Percentiles rank a stretch among this genome's conserved stretches.
Conservation (phyloP, 73 alveolate species). For the Paramecium primaurelia region DNA sequence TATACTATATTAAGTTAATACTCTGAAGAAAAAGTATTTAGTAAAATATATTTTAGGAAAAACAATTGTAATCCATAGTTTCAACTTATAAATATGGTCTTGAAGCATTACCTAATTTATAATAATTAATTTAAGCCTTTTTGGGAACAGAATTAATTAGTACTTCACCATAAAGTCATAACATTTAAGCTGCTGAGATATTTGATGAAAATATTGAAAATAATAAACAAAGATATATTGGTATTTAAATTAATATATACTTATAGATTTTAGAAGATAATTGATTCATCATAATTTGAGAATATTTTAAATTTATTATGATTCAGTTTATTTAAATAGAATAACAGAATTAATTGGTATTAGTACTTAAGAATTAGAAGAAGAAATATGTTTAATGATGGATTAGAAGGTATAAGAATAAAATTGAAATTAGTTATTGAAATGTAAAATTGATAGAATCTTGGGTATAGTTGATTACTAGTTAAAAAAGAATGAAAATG, state of each 20-base stretch:
- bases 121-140: constrained; percentile 63
- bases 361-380: constrained; percentile 26
- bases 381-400: constrained; percentile 48
- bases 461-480: constrained; percentile 25
- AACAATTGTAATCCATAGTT: neutral
- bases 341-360: constrained; percentile 66
- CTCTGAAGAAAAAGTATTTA: constrained; percentile 62
- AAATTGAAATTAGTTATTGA: neutral
- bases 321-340: constrained; percentile 74
- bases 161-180: neutral
- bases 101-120: constrained; percentile 63
- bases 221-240: neutral
- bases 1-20: constrained; percentile 69
- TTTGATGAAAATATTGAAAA: constrained; percentile 15
- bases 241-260: neutral
- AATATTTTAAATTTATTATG: constrained; percentile 79
- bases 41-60: neutral
- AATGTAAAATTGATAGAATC: constrained; percentile 54
- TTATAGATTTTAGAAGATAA: constrained; percentile 75
- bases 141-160: constrained; percentile 50
- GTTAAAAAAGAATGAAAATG: constrained; percentile 51
- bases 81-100: constrained; percentile 69
- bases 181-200: constrained; percentile 52
- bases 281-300: constrained; percentile 90
- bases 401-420: constrained; percentile 16